Base-by-base conservation (phyloP, 768 basidiomycete species). In the Phylloporus rhodoxanthus region DNA sequence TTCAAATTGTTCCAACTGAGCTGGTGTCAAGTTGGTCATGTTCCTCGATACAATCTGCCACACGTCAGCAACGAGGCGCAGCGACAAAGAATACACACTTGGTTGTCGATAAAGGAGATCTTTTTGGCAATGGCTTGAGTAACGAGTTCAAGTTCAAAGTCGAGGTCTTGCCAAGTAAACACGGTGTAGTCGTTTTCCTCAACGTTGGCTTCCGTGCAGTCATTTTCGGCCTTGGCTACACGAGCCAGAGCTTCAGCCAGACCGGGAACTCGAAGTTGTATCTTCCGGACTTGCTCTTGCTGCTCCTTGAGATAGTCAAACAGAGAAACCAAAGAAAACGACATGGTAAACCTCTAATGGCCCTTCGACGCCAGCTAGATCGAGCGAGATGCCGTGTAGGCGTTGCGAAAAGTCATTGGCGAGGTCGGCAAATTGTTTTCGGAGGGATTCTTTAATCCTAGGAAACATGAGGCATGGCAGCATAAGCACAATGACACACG, bases 161-260 rank as follows among this genome's bases (percentile, higher is more conserved):
- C 83, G 36, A 96, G 75, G 65, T 97, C 94, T 67, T 91, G 87
- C 54, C 76, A 82, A 4, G 88, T 90, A 61, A 94, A 87, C 2
- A 95, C 81, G 0, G 92, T 95, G 65, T 94, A 89, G 64, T 98
- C 95, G 63, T 96, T 97, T 68, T 96, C 94, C 61, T 98, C 95
- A 6, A 97, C 86, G 53, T 98, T 96, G 9, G 93, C 94, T 7
- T 81, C 80, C 4, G 69, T 70, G 68, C 94, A 96, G 46, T 85
- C 87, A 1, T 75, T 73, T 58, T 97, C 91, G 1, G 84, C 84
- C 0, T 65, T 71, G 0, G 72, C 72, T 9, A 95, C 82, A 13
- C 74, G 63, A 11, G 66, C 68, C 28, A 91, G 65, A 0, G 75
- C 69, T 9, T 82, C 77, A 6, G 81, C 75, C 28, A 97, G 72